Evolutionary conservation across 2,329 filamentous ascomycete genomes (phyloP).

Genomic region (Stemphylium vesicarium): DNA sequence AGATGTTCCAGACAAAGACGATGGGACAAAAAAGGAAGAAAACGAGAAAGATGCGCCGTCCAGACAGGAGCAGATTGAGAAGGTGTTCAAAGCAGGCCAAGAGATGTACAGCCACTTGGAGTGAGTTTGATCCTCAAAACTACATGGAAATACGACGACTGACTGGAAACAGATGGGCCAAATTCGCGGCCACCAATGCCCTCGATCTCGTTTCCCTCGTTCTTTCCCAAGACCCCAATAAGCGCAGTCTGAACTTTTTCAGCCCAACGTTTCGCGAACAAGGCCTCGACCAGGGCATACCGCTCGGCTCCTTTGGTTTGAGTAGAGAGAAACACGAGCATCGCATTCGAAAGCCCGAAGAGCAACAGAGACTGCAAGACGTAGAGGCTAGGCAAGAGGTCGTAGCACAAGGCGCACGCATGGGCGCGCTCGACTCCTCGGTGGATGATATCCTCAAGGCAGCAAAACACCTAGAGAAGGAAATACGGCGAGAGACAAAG

Average conservation of each 20-base stretch:
- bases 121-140: conserved; percentile 56
- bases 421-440: conserved; percentile 76
- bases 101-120: conserved; percentile 53
- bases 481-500: conserved; percentile 78
- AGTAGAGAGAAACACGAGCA: conserved; percentile 31
- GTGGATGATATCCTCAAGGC: conserved; percentile 76
- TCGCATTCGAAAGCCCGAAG: conserved; percentile 25
- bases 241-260: conserved; percentile 34
- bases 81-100: conserved; percentile 48
- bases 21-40: conserved; percentile 54
- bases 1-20: conserved; percentile 50
- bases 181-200: conserved; percentile 39
- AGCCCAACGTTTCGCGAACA: conserved; percentile 36
- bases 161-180: conserved; percentile 33
- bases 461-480: conserved; percentile 73
- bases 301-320: conserved; percentile 39
- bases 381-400: conserved; percentile 50
- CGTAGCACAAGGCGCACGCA: conserved; percentile 72
- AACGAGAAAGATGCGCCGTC: conserved; percentile 47
- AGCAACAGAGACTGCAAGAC: conserved; percentile 42
- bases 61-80: conserved; percentile 44
- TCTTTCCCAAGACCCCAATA: conserved; percentile 39
- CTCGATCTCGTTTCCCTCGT: conserved; percentile 43
- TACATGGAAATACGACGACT: conserved; percentile 50
- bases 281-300: conserved; percentile 45